Evolutionary conservation across 495 filamentous ascomycete species (phyloP), one percentile per base, ranked within the genome.

Genomic region (Geoglossum glabrum): DNA sequence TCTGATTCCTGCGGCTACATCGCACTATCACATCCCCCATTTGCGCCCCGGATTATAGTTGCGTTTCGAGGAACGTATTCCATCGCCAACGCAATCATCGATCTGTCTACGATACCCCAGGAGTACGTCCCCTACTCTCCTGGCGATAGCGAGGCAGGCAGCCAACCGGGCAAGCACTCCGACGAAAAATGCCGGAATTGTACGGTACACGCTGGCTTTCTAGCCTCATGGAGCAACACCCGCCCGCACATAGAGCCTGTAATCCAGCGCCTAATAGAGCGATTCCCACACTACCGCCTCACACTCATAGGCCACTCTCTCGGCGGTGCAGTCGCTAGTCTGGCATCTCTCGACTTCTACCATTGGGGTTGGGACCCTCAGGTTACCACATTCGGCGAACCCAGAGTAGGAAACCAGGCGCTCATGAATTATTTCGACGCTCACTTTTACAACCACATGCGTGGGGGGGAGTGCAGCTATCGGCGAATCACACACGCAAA

Each of bases 21-120:
- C 54, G 92, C 85, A 0, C 72, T 97, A 31, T 88, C 88, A 49
- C 86, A 95, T 64, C 57, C 70, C 4, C 76, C 80, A 1, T 73
- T 70, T 0, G 61, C 68, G 11, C 73, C 73, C 21, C 74, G 79
- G 59, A 87, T 98, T 57, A 74, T 98, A 28, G 75, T 97, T n/a
- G 90, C 90, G 13, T 97, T 97, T 64, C 80, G 92, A 21, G 92
- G 93, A 11, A 97, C 92, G 13, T 96, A 96, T 67, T 93, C 86
- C 38, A 74, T 98, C 61, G 77, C 87, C 27, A 95, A 95, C 69
- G 86, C 88, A 10, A 82, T 98, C 52, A 74, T 85, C 57, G 92
- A 98, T 69, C 74, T 98, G 34, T 86, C 85, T 51, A 87, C 86
- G 15, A 73, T 87, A 3, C 90, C 88, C 25, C 92, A 96, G 66